Evolutionary conservation across 495 filamentous ascomycete genomes (phyloP), one percentile per base, ranked within the genome.

Genomic region (Acidiella bohemica): DNA sequence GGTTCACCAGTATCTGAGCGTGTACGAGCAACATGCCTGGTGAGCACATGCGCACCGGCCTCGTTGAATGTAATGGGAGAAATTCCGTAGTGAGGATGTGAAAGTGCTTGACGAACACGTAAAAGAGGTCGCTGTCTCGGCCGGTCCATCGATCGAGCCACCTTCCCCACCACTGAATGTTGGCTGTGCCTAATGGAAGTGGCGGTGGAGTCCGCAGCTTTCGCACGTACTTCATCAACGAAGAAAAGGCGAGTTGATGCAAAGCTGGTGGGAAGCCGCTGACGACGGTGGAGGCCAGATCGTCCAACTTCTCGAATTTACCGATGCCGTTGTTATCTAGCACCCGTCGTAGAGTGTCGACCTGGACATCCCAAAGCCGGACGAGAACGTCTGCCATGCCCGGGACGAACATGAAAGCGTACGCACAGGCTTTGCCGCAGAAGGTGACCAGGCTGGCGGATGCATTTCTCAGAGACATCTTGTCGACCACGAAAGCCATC

Each of bases 351-450:
- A 93, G 67, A 21, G 68, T 56, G 39, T 72, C 73, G 6, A 73
- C 57, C 17, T 74, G 71, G 22, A 81, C 65, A 28, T 74, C 73
- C 90, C 88, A 94, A 18, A 95, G 61, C 19, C 84, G 71, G 20
- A 93, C 74, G 37, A 96, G 67, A 27, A 88, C 73, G 51, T 95
- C 87, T 26, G 85, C 80, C 41, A 94, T 71, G 13, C 85, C 85
- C 0, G 86, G 81, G 27, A 84, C 90, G 57, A 94, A 96, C 55
- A 90, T 92, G 60, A 94, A 97, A 24, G 90, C 90, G 59, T 93
- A 95, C 7, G 90, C 90, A 50, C 78, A 81, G 12, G 85, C 84
- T 59, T 92, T 95, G 36, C 88, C 90, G 54, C 84, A 90, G 61
- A 94, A 97, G 23, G 80, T 76, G 32, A 96, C 86, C 44, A 96